Evolutionary conservation across 176 grass and related monocot genomes (phyloP).

Genomic region (Saccharum spontaneum): DNA sequence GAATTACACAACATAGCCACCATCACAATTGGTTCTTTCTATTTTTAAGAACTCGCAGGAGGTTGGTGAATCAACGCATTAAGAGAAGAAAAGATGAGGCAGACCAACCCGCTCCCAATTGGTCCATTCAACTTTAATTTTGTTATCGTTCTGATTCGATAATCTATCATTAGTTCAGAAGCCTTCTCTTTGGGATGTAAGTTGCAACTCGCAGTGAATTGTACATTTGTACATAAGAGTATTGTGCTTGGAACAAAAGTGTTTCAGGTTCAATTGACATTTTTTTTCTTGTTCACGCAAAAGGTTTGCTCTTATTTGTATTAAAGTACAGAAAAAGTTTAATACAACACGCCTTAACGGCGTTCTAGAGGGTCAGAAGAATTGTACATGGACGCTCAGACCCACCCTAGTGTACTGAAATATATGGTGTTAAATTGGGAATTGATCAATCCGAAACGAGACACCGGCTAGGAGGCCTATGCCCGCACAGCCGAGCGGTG

Average conservation of each 20-base stretch:
- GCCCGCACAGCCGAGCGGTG: too few relatives aligned
- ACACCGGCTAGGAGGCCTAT: too few relatives aligned
- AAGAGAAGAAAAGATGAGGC: neutral
- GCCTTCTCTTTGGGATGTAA: neutral
- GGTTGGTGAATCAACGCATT: neutral
- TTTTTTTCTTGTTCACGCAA: neutral
- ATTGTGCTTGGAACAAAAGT: slow-evolving; percentile 22
- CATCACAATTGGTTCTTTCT: neutral
- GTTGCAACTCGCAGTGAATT: too few relatives aligned
- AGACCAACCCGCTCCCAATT: neutral
- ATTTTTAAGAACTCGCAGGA: neutral
- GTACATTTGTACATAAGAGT: neutral
- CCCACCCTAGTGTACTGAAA: too few relatives aligned
- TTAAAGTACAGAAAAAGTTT: too few relatives aligned
- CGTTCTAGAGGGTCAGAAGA: too few relatives aligned
- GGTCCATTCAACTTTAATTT: neutral
- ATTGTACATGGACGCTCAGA: too few relatives aligned
- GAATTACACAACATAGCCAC: too few relatives aligned
- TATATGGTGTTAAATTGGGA: too few relatives aligned
- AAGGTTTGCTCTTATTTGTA: too few relatives aligned
- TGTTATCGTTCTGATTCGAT: neutral
- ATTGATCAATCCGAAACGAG: too few relatives aligned
- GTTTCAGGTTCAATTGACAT: neutral
- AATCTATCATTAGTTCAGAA: neutral
- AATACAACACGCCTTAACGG: too few relatives aligned